A percentile compares a stretch with the other conserved stretches of the same genome.
Conservation (phyloP, 257 asterid genomes). For the Agastache rugosa region DNA sequence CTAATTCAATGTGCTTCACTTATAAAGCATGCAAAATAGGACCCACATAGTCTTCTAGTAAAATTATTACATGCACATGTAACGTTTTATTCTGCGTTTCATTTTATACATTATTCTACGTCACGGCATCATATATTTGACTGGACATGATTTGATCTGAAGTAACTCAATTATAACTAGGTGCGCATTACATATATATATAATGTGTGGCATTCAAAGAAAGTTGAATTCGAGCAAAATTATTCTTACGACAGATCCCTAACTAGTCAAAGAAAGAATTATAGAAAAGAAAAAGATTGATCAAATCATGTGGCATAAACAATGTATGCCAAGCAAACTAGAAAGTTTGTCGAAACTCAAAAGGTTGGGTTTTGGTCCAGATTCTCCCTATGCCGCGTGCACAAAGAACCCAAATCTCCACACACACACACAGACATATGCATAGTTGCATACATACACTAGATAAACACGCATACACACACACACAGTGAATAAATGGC, state of each 20-base stretch:
- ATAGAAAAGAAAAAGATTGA: background rate
- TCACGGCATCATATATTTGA: background rate
- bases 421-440: background rate
- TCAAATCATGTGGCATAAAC: slow-evolving; percentile 3
- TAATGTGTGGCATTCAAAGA: background rate
- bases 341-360: background rate
- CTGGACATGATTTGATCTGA: background rate
- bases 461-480: background rate
- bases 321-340: background rate
- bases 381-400: slow-evolving; percentile 17
- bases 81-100: background rate
- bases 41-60: background rate
- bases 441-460: too few relatives aligned
- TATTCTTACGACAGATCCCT: background rate
- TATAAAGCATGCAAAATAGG: background rate
- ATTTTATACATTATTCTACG: background rate
- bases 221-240: background rate
- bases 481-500: background rate
- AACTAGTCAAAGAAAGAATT: background rate
- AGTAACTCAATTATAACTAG: background rate
- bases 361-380: background rate
- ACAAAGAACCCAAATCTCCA: background rate
- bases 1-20: background rate
- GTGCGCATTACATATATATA: background rate
- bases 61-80: background rate